Evolutionary conservation across 805 yeast genomes (phyloP), one percentile per base, ranked within the genome.

Genomic region (Monosporozyma aquatica): DNA sequence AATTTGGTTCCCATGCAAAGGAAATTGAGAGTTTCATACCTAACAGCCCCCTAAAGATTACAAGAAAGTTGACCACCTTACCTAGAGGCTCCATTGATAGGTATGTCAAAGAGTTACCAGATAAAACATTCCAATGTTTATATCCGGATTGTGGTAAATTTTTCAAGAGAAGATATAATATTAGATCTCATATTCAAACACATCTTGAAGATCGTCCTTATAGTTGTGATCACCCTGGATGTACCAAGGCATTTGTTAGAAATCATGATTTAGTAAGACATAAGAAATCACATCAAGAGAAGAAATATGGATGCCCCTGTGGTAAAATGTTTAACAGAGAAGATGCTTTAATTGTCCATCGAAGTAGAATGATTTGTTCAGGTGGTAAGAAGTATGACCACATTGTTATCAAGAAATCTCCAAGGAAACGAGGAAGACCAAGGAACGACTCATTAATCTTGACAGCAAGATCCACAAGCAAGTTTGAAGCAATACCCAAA

Each of bases 141-240:
- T 90, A 70, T 61, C 75, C 82, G 13, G 71, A 71, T 42, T 92
- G 99, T 65, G 82, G 84, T 8, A 87, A 92, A 64, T 67, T 73
- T 42, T 90, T 92, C 64, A 78, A 87, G 6, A 72, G 98, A 56
- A 71, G 95, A 37, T 94, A 94, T 63, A 92, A 92, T 55, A 86
- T 87, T 10, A 70, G 97, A 47, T 86, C 96, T 0, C 99, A 92
- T 61, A 89, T 92, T 43, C 98, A 92, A 60, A 92, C 98, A 0
- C 99, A 92, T 68, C 65, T 92, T 39, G 80, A 90, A 59, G 98
- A 94, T 61, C 70, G 97, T 48, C 99, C 99, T 1, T 90, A 86
- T 63, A 67, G 72, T 0, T 92, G 99, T 65, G 70, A 68, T 30
- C 51, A 47, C 35, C 68, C 68, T 3, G 70, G 70, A 34, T 92